Evolutionary conservation across 805 yeast species (phyloP), one percentile per base, ranked within the genome.

Genomic region (Lipomyces yamanashiensis): DNA sequence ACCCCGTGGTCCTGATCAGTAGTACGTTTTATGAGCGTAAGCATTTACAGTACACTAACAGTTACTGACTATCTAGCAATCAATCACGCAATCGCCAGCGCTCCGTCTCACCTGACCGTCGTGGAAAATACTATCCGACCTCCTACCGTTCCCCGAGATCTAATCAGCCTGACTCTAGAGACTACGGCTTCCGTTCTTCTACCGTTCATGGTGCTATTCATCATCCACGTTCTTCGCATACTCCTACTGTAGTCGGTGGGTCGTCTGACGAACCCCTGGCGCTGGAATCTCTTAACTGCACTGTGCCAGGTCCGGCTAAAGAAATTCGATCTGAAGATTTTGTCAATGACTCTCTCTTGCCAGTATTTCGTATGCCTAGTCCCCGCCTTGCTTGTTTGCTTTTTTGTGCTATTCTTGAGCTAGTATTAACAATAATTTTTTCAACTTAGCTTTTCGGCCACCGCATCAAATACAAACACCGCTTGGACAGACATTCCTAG

Each of bases 401-500:
- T 2, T 9, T 9, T 12, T 41, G 21, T 15, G 34, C 39, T 47
- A n/a, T 48, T 28, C 5, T 28, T 28, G 28, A 28, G 28, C 28
- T 5, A 28, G 28, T 28, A 28, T 28, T 28, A 28, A 28, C 28
- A 28, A 28, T 28, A 28, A 28, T 4, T 44, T 23, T 23, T 50
- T 41, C 10, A 44, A 33, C 28, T 52, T 7, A 63, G 69, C 71
- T 23, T 39, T 67, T 7, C 71, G 72, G 17, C 68, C 72, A 7
- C 72, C 72, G 17, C 68, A 59, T 48, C 59, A 63, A 34, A 50
- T 62, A 7, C 54, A 52, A 37, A 49, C 55, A 33, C 69, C 71
- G 1, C 61, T 70, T 9, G 70, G 67, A 0, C 70, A 71, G 15
- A 70, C 72, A 17, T 70, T 65, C 52, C 13, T 21, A 15, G 71